Evolutionary conservation across 305 asterid genomes (phyloP).

Genomic region (Salvia sclarea): DNA sequence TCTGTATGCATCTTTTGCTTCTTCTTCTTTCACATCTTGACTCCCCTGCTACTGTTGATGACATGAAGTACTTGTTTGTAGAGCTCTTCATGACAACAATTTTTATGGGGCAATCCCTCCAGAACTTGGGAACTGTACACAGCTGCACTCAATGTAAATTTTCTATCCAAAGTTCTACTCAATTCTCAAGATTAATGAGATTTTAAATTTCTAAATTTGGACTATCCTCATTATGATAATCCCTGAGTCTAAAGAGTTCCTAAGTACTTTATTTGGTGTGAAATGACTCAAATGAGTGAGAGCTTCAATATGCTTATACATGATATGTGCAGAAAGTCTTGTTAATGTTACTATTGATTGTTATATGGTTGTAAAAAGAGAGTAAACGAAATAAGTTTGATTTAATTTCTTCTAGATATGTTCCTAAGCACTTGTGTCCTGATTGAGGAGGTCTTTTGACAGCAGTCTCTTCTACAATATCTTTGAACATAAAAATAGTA

Average conservation of each 20-base stretch:
- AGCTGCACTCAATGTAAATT: conserved; percentile 58
- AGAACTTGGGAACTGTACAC: conserved; percentile 75
- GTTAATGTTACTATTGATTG: conserved; percentile 6
- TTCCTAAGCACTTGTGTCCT: conserved; percentile 10
- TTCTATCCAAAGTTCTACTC: conserved; percentile 23
- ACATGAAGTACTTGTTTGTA: conserved; percentile 40
- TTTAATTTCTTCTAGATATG: conserved; percentile 12
- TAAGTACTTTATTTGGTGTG: conserved; percentile 2
- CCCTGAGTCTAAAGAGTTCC: neutral
- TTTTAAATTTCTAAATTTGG: conserved; percentile 8
- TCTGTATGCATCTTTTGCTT: conserved; percentile 52
- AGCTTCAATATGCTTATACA: conserved; percentile 23
- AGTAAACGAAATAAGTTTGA: conserved; percentile 10
- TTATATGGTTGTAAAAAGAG: conserved; percentile 9
- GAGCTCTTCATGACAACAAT: conserved; percentile 80
- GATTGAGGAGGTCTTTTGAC: conserved; percentile 14
- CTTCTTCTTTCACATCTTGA: conserved; percentile 18
- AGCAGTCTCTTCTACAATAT: conserved; percentile 7
- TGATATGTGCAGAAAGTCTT: conserved; percentile 16
- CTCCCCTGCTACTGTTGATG: conserved; percentile 30
- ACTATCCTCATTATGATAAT: conserved; percentile 12
- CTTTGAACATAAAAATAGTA: neutral
- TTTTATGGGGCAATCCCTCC: conserved; percentile 81
- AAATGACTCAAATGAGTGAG: conserved; percentile 17
- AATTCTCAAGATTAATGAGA: conserved; percentile 13